A percentile compares a stretch with the other conserved stretches of the same genome.
These are phyloP conservation scores for Trichoderma asperellum DNA, from an alignment of 2,329 filamentous ascomycete species.

Conservation along the genomic window DNA sequence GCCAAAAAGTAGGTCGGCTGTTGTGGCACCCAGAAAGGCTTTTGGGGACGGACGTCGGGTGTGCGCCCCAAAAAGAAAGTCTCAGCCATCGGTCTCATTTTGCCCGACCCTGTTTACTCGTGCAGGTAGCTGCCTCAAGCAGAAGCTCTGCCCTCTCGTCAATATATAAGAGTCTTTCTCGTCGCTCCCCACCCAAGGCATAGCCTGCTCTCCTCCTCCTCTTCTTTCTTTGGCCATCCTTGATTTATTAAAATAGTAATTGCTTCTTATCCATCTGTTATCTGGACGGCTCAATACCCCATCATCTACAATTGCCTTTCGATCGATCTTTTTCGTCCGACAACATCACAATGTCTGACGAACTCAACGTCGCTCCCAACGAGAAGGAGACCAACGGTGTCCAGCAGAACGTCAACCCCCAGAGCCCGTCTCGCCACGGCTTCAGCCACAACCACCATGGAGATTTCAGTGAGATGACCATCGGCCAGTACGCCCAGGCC, in stretches of 20 bases:
- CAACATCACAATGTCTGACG: conserved; percentile 28
- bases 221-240: conserved; percentile 11
- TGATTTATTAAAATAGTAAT: conserved; percentile 7
- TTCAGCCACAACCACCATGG: conserved; percentile 34
- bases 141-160: background rate
- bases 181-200: conserved; percentile 8
- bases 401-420: conserved; percentile 14
- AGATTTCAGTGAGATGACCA: conserved; percentile 35
- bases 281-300: background rate
- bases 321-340: conserved; percentile 22
- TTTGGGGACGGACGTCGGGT: conserved; percentile 15
- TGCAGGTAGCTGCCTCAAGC: background rate
- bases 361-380: conserved; percentile 20
- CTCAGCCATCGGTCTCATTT: conserved; percentile 28
- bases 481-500: conserved; percentile 45
- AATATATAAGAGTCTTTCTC: conserved; percentile 22
- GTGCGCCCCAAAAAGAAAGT: conserved; percentile 4
- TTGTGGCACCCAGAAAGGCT: conserved; percentile 4
- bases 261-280: background rate
- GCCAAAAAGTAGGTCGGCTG: background rate
- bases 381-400: conserved; percentile 27
- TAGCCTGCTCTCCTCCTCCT: background rate
- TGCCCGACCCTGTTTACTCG: conserved; percentile 14
- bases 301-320: background rate
- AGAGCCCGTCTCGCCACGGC: background rate